These are phyloP conservation scores for Syzygium aqueum DNA, from an alignment of 345 rosid species.

Conservation along the genomic window DNA sequence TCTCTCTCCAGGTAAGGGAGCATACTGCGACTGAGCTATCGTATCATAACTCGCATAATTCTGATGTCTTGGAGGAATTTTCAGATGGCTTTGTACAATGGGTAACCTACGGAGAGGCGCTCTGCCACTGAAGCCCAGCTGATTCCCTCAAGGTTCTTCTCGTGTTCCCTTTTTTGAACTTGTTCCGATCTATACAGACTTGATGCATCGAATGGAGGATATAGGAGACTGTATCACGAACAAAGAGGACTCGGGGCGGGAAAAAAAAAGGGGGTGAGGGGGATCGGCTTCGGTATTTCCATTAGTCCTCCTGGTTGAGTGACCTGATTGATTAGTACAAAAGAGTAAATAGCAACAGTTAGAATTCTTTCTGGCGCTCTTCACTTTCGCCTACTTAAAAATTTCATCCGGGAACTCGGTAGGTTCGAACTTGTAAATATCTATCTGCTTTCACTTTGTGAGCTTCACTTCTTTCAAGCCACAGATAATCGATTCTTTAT, in stretches of 20 bases:
- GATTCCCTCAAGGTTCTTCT: background rate
- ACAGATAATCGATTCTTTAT: slow-evolving; percentile 37
- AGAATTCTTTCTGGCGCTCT: slow-evolving; percentile 35
- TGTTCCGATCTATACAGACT: background rate
- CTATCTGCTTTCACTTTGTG: slow-evolving; percentile 6
- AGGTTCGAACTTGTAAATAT: slow-evolving; percentile 34
- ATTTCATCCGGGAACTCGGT: background rate
- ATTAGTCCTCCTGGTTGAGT: background rate
- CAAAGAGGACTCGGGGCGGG: background rate
- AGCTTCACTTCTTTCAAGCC: slow-evolving; percentile 25
- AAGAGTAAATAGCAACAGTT: slow-evolving; percentile 38
- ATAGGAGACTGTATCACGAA: background rate
- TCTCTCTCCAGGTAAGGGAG: slow-evolving; percentile 40
- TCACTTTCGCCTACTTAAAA: background rate
- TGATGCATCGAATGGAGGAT: background rate
- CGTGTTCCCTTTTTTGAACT: background rate
- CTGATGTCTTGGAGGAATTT: slow-evolving; percentile 41
- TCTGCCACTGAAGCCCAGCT: slow-evolving; percentile 46
- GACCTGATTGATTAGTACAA: slow-evolving; percentile 16
- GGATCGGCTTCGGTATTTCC: background rate
- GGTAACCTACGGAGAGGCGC: slow-evolving; percentile 70
- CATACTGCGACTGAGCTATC: slow-evolving; percentile 32
- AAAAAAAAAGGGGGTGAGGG: background rate
- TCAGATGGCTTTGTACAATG: slow-evolving; percentile 73
- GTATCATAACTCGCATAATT: slow-evolving; percentile 10